Evolutionary conservation across 2,329 filamentous ascomycete species (phyloP).

Genomic region (Cladorrhinum sp.): DNA sequence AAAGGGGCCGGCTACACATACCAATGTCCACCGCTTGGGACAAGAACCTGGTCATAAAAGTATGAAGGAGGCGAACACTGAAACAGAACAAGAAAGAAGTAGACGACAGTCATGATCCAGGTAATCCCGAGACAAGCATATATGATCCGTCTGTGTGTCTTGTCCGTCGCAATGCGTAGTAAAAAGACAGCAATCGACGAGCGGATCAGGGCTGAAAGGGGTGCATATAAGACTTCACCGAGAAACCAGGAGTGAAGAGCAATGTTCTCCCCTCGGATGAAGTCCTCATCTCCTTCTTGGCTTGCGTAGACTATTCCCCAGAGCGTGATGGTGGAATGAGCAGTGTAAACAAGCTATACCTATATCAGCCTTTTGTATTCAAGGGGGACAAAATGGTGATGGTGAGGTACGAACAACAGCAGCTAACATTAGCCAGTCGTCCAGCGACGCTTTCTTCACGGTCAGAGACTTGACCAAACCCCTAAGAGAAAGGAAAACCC

Average conservation of each 20-base stretch:
- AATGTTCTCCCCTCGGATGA: constrained; percentile 24
- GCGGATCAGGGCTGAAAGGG: constrained; percentile 39
- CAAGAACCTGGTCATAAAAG: constrained; percentile 46
- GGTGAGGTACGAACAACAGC: constrained; percentile 38
- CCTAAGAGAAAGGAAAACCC: constrained; percentile 39
- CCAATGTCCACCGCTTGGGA: constrained; percentile 10
- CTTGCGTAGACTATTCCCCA: constrained; percentile 33
- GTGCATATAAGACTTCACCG: constrained; percentile 40
- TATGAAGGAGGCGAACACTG: constrained; percentile 48
- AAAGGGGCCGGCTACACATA: not conserved
- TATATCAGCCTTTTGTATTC: not conserved
- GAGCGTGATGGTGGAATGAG: constrained; percentile 33
- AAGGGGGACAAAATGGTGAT: not conserved
- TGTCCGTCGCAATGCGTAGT: constrained; percentile 37
- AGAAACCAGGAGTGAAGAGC: constrained; percentile 39
- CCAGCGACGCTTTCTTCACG: constrained; percentile 41
- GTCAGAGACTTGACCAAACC: constrained; percentile 44
- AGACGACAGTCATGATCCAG: constrained; percentile 36
- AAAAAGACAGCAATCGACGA: constrained; percentile 42
- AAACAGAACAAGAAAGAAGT: constrained; percentile 47
- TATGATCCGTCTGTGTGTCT: constrained; percentile 35
- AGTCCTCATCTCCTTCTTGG: constrained; percentile 22
- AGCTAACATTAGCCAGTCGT: constrained; percentile 47
- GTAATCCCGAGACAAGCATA: constrained; percentile 34
- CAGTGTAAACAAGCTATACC: constrained; percentile 35